Base-by-base conservation (phyloP, 1,139 yeast genomes). In the Scheffersomyces quercinus region DNA sequence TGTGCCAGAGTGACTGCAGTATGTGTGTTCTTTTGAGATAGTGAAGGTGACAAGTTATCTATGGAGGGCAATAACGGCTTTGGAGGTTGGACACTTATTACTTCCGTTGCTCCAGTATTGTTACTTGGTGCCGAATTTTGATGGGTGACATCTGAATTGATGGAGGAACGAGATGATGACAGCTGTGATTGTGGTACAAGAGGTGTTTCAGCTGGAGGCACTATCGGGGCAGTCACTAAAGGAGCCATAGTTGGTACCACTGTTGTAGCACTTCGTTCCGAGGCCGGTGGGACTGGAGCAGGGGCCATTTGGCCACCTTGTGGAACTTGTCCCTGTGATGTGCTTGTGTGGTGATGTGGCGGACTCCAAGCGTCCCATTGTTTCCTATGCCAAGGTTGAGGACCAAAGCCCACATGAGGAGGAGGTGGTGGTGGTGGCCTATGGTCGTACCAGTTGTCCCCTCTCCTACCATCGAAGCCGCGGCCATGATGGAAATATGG, bases 351-450 rank as follows among this genome's bases (percentile, higher is more conserved):
- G 35, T 34, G 13, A 36, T 29, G 29, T 28, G 35, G 29, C 16
- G 37, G 31, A n/a, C 39, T 35, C 20, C 14, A 38, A 12, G 30
- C 10, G 11, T 15, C 33, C 39, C 40, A 39, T 15, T 16, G 39
- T 6, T 34, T 34, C 12, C 32, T 39, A 14, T 37, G 9, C 42
- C 42, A 42, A 3, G 41, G 36, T 28, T 37, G 37, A 10, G 43
- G 37, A 4, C 37, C 38, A 12, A 32, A 39, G 11, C 37, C 29
- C 36, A 41, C 37, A 10, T 15, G 24, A 7, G 15, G 35, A 16
- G 39, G 45, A 14, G 37, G 39, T 3, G 42, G 44, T 8, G 37
- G 38, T 3, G 37, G 37, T 7, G 41, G 37, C 35, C 35, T 20
- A n/a, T 31, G 20, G 13, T 31, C 35, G 12, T 14, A 31, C 35